Conservation (phyloP, 1,284 basidiomycete species). For the Fereydounia khargensis region DNA sequence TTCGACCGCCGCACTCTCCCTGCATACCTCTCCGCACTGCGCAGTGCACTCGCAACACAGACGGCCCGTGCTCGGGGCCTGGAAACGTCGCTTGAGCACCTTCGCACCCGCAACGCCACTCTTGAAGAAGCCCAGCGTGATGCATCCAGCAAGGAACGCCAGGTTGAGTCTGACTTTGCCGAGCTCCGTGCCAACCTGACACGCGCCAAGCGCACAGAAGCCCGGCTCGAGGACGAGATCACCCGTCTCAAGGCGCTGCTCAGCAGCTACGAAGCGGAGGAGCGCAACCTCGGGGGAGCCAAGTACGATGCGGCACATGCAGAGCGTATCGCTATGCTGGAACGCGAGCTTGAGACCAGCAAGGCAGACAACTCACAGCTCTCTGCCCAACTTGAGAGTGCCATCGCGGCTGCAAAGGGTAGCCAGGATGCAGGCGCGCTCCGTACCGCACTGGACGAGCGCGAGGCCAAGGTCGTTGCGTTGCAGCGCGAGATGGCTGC, state of each 20-base stretch:
- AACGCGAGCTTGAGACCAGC: slow-evolving; percentile 22
- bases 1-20: slow-evolving; percentile 28
- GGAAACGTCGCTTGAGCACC: slow-evolving; percentile 13
- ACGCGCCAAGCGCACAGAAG: slow-evolving; percentile 5
- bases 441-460: not conserved
- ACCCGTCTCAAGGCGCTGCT: slow-evolving; percentile 31
- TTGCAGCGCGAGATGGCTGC: slow-evolving; percentile 8
- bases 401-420: not conserved
- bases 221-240: slow-evolving; percentile 25
- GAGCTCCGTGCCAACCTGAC: slow-evolving; percentile 34
- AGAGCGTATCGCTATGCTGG: slow-evolving; percentile 46
- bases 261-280: slow-evolving; percentile 40
- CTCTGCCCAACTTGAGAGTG: slow-evolving; percentile 3
- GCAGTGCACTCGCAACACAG: slow-evolving; percentile 34
- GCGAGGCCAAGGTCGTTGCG: slow-evolving; percentile 1
- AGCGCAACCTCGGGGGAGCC: slow-evolving; percentile 22
- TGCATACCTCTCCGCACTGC: slow-evolving; percentile 28
- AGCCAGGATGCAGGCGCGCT: not conserved
- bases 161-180: slow-evolving; percentile 38
- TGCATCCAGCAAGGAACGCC: slow-evolving; percentile 28
- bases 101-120: slow-evolving; percentile 15
- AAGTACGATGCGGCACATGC: slow-evolving; percentile 46
- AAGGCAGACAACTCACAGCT: slow-evolving; percentile 5
- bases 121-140: slow-evolving; percentile 34
- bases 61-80: slow-evolving; percentile 24